Base-by-base conservation (phyloP, 495 filamentous ascomycete species). In the Podospora fimiseda region DNA sequence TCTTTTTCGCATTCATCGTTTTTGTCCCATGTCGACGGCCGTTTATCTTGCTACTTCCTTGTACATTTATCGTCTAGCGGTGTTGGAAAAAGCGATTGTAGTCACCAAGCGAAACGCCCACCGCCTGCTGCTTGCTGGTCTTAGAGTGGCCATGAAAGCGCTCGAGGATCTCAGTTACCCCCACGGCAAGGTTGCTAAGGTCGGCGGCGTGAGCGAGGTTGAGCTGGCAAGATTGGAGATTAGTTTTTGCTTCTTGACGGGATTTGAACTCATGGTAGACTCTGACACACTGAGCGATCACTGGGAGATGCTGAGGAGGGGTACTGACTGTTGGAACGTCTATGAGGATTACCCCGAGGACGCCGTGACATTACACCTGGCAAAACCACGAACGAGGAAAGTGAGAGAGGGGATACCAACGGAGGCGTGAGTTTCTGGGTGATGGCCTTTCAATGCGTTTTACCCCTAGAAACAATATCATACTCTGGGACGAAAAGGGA, bases 21-120 rank as follows among this genome's bases (percentile, higher is more conserved):
- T 84, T 66, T 98, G 93, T 58, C 92, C 94, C 18, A 87, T 96
- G 82, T 94, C 90, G n/a, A 92, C 93, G 2, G 91, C 83, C 14
- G 94, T 96, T 27, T 95, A 93, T 60, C 82, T 98, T n/a, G 90
- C 93, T 2, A 84, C 93, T 1, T 89, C 88, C 42, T 70, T 85
- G n/a, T 97, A 97, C 66, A 90, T 96, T 48, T 85, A 89, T 60
- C 79, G 81, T 45, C 79, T 97, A 38, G 85, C 83, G 0, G 77
- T 90, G 9, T 71, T 83, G 30, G 89, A 96, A 57, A 78, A 79
- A 46, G 75, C 83, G 13, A 80, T 93, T 14, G 78, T 80, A 2
- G 80, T 96, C 18, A 94, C 89, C 6, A 77, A 78, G 50, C 79
- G 87, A 37, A 98, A 95, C 45, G 84, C 87, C 50, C 93, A 98